Percentiles rank a stretch among this genome's conserved stretches.
These are phyloP conservation scores for Aspergillus homomorphus DNA, from an alignment of 495 filamentous ascomycete species.

Conservation along the genomic window DNA sequence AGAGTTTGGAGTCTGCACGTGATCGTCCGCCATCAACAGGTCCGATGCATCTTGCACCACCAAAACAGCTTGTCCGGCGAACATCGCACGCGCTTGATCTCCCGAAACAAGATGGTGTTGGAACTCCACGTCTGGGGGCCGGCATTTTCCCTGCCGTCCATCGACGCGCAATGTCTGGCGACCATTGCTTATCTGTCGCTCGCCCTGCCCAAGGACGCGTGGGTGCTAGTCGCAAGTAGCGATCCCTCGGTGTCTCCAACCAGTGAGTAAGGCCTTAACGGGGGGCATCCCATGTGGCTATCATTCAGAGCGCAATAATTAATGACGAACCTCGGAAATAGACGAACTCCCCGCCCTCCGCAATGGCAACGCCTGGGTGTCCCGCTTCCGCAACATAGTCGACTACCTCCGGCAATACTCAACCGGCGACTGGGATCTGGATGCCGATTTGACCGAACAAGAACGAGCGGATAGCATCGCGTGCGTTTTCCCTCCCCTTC, in stretches of 20 bases:
- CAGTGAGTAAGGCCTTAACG: constrained; percentile 42
- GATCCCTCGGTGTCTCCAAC: constrained; percentile 72
- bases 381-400: constrained; percentile 72
- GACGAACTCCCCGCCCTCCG: constrained; percentile 72
- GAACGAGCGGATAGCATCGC: constrained; percentile 53
- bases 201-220: constrained; percentile 55
- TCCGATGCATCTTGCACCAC: not conserved
- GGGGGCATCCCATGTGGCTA: too few relatives aligned
- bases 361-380: constrained; percentile 60
- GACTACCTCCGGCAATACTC: constrained; percentile 61
- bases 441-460: constrained; percentile 42
- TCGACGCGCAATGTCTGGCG: constrained; percentile 84
- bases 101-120: constrained; percentile 50
- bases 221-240: constrained; percentile 73
- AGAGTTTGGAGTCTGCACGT: not conserved
- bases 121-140: constrained; percentile 92
- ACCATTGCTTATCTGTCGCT: constrained; percentile 67
- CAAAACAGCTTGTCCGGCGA: not conserved
- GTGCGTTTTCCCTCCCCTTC: constrained; percentile 32
- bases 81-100: not conserved
- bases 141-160: constrained; percentile 80
- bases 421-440: constrained; percentile 52
- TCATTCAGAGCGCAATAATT: not conserved
- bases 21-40: not conserved
- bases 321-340: constrained; percentile 30